Percentiles rank a stretch among this genome's conserved stretches.
These are phyloP conservation scores for Diplogelasinospora grovesii DNA, from an alignment of 495 filamentous ascomycete species.

Conservation along the genomic window DNA sequence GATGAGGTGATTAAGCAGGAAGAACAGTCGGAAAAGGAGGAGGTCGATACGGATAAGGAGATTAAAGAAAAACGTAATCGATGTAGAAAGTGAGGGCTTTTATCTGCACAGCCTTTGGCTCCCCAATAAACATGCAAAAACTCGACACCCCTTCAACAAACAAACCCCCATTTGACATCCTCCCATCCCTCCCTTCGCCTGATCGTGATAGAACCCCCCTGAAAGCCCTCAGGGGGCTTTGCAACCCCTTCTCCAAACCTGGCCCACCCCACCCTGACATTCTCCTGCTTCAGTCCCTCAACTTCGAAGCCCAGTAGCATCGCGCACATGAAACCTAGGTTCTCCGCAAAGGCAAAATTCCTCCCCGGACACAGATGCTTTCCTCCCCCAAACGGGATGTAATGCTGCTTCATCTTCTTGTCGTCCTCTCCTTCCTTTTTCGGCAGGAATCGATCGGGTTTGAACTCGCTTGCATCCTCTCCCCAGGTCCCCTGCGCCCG, in stretches of 20 bases:
- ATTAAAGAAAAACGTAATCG: no score
- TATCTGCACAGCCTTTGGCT: no score
- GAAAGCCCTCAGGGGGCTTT: conserved; percentile 12
- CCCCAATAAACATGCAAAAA: no score
- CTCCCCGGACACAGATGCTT: conserved; percentile 40
- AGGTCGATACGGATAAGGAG: no score
- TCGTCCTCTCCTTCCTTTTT: conserved; percentile 11
- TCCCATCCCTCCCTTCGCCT: conserved; percentile 21
- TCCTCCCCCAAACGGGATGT: conserved; percentile 40
- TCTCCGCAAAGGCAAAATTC: conserved; percentile 38
- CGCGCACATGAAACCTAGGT: conserved; percentile 27
- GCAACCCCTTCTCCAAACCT: conserved; percentile 9
- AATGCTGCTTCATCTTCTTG: conserved; percentile 22
- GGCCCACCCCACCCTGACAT: conserved; percentile 3
- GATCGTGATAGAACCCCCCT: conserved; percentile 13
- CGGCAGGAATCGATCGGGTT: conserved; percentile 27
- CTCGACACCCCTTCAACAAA: no score
- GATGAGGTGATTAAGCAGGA: no score
- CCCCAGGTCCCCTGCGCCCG: conserved; percentile 24
- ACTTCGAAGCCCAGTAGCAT: conserved; percentile 36
- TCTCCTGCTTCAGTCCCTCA: conserved; percentile 3
- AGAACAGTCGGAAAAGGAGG: no score
- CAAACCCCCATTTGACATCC: conserved; percentile 23
- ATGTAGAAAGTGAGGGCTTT: no score
- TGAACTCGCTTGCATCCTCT: conserved; percentile 19